phyloP scores from a whole-genome alignment of 2,329 filamentous ascomycete species.

The Sporothrix protearum region DNA sequence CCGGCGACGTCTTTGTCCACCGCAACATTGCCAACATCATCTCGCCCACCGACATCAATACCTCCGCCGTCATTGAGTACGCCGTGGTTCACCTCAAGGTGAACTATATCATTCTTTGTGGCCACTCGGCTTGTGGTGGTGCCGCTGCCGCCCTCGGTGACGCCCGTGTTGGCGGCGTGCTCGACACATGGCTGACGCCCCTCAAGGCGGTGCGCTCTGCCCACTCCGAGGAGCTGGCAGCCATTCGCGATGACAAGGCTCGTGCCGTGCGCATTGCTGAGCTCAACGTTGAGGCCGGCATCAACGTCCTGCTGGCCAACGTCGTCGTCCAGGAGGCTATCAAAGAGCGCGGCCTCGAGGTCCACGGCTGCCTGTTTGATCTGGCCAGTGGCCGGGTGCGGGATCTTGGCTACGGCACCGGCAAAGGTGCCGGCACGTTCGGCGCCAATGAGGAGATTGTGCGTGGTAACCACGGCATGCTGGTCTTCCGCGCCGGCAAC shows the following conservation, averaged over 20 bases:
- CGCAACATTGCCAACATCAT: constrained; percentile 88
- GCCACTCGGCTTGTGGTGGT: constrained; percentile 66
- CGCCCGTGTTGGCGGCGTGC: constrained; percentile 48
- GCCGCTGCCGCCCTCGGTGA: constrained; percentile 56
- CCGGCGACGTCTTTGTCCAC: constrained; percentile 84
- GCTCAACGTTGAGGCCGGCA: constrained; percentile 68
- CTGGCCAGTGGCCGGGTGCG: constrained; percentile 47
- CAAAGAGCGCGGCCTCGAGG: constrained; percentile 63
- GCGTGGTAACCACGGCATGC: constrained; percentile 47
- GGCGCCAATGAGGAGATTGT: constrained; percentile 38
- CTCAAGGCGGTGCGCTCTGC: constrained; percentile 44
- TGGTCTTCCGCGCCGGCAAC: constrained; percentile 47
- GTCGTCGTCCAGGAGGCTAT: constrained; percentile 67
- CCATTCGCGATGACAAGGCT: constrained; percentile 51
- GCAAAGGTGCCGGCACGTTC: constrained; percentile 27
- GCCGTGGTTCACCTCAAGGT: constrained; percentile 70
- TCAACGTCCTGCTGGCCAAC: constrained; percentile 66
- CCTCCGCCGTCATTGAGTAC: constrained; percentile 72
- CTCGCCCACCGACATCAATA: constrained; percentile 69
- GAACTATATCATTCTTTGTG: constrained; percentile 67
- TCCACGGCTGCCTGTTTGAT: constrained; percentile 78
- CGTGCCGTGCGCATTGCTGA: constrained; percentile 64
- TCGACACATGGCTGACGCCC: constrained; percentile 55
- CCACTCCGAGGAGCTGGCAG: constrained; percentile 54
- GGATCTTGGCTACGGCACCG: constrained; percentile 48